Base-by-base conservation (phyloP, 163 green algal genomes). In the Chlorella variabilis region DNA sequence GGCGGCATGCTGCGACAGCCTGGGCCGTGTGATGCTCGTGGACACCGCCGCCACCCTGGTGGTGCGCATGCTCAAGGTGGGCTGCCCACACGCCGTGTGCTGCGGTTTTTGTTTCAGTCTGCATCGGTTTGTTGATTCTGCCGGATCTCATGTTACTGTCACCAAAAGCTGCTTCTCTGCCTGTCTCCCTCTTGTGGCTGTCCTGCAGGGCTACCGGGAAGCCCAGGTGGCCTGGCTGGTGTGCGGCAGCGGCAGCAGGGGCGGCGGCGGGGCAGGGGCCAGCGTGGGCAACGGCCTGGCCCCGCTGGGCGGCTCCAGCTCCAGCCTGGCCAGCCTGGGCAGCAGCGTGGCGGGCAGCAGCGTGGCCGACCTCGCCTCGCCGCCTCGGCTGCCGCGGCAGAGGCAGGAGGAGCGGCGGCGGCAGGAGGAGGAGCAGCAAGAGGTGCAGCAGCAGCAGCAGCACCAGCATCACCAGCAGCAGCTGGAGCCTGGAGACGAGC, bases 1-100 rank as follows among this genome's bases (percentile, higher is more conserved):
- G 83, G 86, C 93, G 27, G 88, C 86, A 27, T 90, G 87, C 2
- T 85, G 87, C 56, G 92, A 96, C 77, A 86, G 66, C 34, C 83
- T 96, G 54, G 92, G 92, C 0, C 84, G 92, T 1, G 85, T 96
- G 63, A 38, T 92, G 81, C 85, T 96, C 65, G 31, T 96, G 33
- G 89, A 96, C 51, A 48, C 80, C 21, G 77, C 61, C 27, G 54
- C 20, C 25, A 76, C 86, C 34, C 74, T 82, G 18, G 77, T 92
- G 4, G 54, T 91, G n/a, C 75, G 86, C 27, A 86, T 96, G 38
- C 93, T 92, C 81, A 96, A 96, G 83, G 45, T 54, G 45, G 15
- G 45, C n/a, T n/a, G n/a, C n/a, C n/a, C n/a, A n/a, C n/a, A n/a
- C n/a, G n/a, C n/a, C n/a, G n/a, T n/a, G n/a, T n/a, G n/a, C n/a